phyloP scores from a whole-genome alignment of 768 basidiomycete genomes.

The Russula sp. region DNA sequence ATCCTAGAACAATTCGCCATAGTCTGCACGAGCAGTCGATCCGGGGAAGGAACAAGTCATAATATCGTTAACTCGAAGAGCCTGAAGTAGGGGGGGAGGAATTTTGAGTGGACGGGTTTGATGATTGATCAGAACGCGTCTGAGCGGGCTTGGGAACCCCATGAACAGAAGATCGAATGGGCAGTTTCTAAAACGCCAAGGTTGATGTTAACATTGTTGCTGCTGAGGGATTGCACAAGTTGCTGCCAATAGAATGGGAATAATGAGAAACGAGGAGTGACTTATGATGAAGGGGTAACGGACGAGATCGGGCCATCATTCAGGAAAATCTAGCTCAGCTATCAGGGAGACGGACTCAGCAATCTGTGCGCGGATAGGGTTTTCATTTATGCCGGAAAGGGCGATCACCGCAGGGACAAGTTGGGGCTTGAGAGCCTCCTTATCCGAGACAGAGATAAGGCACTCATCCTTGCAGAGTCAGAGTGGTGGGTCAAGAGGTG shows the following conservation, averaged over 20 bases:
- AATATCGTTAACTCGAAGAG: too few relatives aligned
- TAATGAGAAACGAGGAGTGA: not conserved
- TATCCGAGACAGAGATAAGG: too few relatives aligned
- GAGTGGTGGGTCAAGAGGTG: too few relatives aligned
- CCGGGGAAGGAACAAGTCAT: too few relatives aligned
- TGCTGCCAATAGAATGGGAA: constrained; percentile 41
- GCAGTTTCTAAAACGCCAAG: too few relatives aligned
- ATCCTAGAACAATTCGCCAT: constrained; percentile 91
- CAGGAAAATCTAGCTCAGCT: constrained; percentile 41
- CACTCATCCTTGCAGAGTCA: too few relatives aligned
- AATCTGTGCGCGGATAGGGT: constrained; percentile 67
- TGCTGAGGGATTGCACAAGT: constrained; percentile 48
- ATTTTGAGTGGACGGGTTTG: constrained; percentile 11
- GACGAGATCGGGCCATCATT: constrained; percentile 35
- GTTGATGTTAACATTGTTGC: too few relatives aligned
- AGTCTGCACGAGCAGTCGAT: constrained; percentile 54
- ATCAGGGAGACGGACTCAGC: constrained; percentile 92
- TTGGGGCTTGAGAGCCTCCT: too few relatives aligned
- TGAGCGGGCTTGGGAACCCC: constrained; percentile 86
- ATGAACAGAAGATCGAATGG: constrained; percentile 41
- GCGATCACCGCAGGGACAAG: too few relatives aligned
- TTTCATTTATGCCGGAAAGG: constrained; percentile 32
- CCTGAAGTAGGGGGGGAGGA: too few relatives aligned
- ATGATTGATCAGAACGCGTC: constrained; percentile 85
- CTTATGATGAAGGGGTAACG: constrained; percentile 30